Percentiles rank a stretch among this genome's conserved stretches.
These are phyloP conservation scores for Angophora floribunda DNA, from an alignment of 345 rosid species.

Conservation along the genomic window DNA sequence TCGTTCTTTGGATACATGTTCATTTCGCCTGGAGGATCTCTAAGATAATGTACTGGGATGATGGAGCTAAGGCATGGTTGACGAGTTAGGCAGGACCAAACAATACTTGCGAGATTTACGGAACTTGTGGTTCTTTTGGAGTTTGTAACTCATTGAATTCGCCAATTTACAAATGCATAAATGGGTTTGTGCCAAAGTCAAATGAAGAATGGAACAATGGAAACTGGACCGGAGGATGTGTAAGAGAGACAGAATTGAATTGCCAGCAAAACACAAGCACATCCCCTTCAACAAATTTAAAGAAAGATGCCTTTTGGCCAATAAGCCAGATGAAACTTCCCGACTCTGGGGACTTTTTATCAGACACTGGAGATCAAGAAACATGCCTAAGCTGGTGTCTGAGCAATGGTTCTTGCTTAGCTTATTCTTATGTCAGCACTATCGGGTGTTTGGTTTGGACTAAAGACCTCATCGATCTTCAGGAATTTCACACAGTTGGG, in stretches of 20 bases:
- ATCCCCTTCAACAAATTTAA: neutral
- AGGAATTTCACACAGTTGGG: neutral
- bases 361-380: neutral
- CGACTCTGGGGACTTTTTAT: neutral
- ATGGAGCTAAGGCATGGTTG: neutral
- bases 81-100: neutral
- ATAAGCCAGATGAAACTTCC: neutral
- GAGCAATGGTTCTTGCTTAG: slow-evolving; percentile 7
- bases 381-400: slow-evolving; percentile 12
- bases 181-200: slow-evolving; percentile 21
- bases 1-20: neutral
- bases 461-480: neutral
- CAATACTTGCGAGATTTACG: slow-evolving; percentile 10
- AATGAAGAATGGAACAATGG: neutral
- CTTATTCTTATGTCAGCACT: neutral
- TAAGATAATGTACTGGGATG: slow-evolving; percentile 2
- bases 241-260: neutral
- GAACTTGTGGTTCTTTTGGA: slow-evolving; percentile 15
- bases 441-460: slow-evolving; percentile 4
- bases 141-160: neutral
- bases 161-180: slow-evolving; percentile 6
- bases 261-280: neutral
- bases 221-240: slow-evolving; percentile 13
- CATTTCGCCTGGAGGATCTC: slow-evolving; percentile 4
- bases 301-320: neutral